Evolutionary conservation across 2,329 filamentous ascomycete species (phyloP).

Genomic region (Clonostachys sp.): DNA sequence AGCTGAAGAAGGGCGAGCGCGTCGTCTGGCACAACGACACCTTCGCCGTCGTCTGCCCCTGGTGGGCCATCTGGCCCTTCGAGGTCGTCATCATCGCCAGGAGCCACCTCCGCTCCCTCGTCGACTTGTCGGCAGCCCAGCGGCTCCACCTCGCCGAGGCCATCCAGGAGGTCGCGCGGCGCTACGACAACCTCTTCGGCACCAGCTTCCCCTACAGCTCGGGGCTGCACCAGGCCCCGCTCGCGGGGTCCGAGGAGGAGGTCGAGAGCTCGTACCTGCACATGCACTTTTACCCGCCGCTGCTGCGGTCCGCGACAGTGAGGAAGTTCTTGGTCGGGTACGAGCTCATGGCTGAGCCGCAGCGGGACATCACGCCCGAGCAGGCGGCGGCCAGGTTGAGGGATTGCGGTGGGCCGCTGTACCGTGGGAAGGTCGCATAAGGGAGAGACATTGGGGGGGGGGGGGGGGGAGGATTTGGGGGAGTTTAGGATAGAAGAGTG

Average conservation of each 20-base stretch:
- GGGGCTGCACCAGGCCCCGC: conserved; percentile 90
- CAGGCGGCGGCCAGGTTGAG: conserved; percentile 80
- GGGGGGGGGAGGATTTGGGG: not conserved
- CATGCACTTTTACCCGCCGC: conserved; percentile 95
- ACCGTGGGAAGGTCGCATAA: conserved; percentile 55
- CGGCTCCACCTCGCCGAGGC: conserved; percentile 72
- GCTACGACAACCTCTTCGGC: conserved; percentile 97
- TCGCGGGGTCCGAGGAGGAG: conserved; percentile 77
- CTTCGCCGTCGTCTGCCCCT: conserved; percentile 88
- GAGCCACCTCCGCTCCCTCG: conserved; percentile 75
- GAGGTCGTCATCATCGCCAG: conserved; percentile 88
- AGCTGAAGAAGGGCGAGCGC: conserved; percentile 76
- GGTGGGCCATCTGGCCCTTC: conserved; percentile 98
- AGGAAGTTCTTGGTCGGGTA: conserved; percentile 96
- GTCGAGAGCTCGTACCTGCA: conserved; percentile 87
- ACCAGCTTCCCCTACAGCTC: conserved; percentile 97
- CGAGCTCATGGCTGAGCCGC: conserved; percentile 95
- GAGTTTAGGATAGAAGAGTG: not conserved
- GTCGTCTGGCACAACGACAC: conserved; percentile 82
- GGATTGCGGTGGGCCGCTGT: conserved; percentile 75
- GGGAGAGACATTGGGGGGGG: conserved; percentile 9
- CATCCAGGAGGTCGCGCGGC: conserved; percentile 80
- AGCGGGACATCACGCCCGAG: conserved; percentile 95
- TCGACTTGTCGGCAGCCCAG: conserved; percentile 74
- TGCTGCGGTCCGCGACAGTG: conserved; percentile 88